Percentiles rank a stretch among this genome's conserved stretches.
These are phyloP conservation scores for Fusarium udum DNA, from an alignment of 2,329 filamentous ascomycete species.

Conservation along the genomic window DNA sequence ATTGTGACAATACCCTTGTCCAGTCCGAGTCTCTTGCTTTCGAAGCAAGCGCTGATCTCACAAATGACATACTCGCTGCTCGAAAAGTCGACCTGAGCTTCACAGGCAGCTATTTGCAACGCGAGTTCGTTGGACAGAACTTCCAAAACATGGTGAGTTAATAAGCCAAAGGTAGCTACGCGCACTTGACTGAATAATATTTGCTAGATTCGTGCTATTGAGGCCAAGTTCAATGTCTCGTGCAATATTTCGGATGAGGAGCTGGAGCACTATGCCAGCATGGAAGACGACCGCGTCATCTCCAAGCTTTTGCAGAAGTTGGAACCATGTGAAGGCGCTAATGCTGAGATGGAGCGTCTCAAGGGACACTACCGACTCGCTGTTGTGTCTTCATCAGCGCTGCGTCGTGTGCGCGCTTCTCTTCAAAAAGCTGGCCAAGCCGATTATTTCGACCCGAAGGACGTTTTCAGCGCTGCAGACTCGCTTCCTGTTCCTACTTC, in stretches of 20 bases:
- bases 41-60: not conserved
- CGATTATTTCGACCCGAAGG: not conserved
- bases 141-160: not conserved
- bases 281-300: not conserved
- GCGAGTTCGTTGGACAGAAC: not conserved
- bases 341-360: not conserved
- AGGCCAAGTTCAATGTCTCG: not conserved
- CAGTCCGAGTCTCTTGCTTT: not conserved
- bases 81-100: not conserved
- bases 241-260: not conserved
- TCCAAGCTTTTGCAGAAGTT: not conserved
- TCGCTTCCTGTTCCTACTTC: not conserved
- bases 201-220: not conserved
- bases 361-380: not conserved
- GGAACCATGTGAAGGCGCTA: not conserved
- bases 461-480: not conserved
- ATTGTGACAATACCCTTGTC: not conserved
- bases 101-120: not conserved
- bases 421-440: not conserved
- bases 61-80: not conserved
- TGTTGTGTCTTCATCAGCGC: not conserved
- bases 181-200: not conserved
- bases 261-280: not conserved
- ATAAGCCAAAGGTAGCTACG: fast-evolving
- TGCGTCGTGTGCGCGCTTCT: not conserved